Conservation (phyloP, 164 flowering plant genomes). For the Tinospora cordifolia region DNA sequence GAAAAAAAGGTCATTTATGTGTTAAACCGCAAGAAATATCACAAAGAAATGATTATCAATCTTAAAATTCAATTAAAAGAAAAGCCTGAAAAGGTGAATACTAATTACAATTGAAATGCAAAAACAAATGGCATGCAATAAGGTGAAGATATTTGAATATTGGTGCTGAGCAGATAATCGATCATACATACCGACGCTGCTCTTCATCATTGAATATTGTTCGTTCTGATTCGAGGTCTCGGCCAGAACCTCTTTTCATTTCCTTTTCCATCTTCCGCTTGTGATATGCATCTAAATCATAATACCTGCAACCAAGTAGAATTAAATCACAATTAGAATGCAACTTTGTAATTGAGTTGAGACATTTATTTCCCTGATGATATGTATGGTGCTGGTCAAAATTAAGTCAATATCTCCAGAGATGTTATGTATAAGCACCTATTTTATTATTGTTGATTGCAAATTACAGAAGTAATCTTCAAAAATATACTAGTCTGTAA, state of each 20-base stretch:
- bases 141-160: no score
- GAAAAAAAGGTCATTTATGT: no score
- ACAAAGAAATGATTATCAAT: no score
- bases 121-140: no score
- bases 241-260: constrained; percentile 53
- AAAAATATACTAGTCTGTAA: no score
- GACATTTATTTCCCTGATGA: background rate
- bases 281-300: constrained; percentile 77
- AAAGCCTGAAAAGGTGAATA: no score
- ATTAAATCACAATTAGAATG: background rate
- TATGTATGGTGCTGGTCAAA: background rate
- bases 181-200: constrained; percentile 64
- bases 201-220: constrained; percentile 92
- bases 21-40: no score
- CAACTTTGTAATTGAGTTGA: constrained; percentile 1
- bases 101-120: no score
- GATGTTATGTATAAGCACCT: background rate
- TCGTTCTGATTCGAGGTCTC: constrained; percentile 40
- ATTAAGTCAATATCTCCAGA: background rate
- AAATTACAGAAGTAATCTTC: no score
- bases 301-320: constrained; percentile 54
- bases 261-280: constrained; percentile 59
- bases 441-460: background rate
- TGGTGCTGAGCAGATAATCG: background rate
- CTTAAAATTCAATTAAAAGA: no score